phyloP scores from a whole-genome alignment of 2,329 filamentous ascomycete genomes.

The Calonectria ilicicola region DNA sequence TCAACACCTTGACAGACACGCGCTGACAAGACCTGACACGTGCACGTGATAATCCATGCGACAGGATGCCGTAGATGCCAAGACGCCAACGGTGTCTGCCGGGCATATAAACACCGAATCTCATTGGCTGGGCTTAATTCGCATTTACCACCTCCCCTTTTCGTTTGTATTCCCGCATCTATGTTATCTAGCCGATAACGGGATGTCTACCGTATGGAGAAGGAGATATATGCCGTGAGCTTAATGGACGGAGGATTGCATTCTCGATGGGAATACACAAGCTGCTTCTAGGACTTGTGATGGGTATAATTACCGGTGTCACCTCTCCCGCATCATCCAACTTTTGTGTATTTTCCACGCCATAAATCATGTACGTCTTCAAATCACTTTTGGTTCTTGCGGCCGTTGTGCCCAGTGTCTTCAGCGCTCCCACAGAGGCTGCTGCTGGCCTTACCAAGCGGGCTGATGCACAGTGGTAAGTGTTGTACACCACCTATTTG shows the following conservation, averaged over 20 bases:
- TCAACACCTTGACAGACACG: no score
- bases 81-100: background rate
- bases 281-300: background rate
- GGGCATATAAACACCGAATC: background rate
- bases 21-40: background rate
- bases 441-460: background rate
- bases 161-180: background rate
- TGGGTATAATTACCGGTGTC: background rate
- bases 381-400: background rate
- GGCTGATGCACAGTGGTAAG: background rate
- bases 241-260: background rate
- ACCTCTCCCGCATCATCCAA: background rate
- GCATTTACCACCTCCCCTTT: background rate
- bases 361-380: background rate
- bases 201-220: background rate
- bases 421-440: background rate
- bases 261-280: background rate
- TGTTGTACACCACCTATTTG: background rate
- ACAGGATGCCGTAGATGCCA: background rate
- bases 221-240: background rate
- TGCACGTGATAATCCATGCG: background rate
- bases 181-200: background rate
- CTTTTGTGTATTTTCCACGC: no score
- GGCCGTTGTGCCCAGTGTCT: background rate
- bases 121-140: background rate